Evolutionary conservation across 106 monocot genomes (phyloP), one percentile per base, ranked within the genome.

Genomic region (Allium cepa): DNA sequence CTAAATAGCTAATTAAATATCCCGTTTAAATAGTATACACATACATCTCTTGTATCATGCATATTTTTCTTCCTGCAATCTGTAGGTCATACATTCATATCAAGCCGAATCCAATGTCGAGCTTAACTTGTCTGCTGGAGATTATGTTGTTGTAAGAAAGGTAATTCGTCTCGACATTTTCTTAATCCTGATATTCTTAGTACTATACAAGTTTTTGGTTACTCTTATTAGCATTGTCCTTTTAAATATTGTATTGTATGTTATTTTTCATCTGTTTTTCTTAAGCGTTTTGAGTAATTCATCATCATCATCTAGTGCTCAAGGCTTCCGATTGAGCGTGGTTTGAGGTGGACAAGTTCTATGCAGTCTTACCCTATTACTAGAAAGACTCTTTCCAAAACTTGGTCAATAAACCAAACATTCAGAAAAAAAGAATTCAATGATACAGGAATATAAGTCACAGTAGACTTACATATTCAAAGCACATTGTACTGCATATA

Each of bases 91-190:
- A 50, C 75, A 87, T 48, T 75, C 90, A 46, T 94, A 71, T 80
- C 85, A 79, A 65, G 93, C 90, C 27, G 93, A 90, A 71, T 84
- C 86, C 26, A 83, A 90, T 76, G 86, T 82, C n/a, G 93, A 94
- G 75, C 83, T 94, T 53, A 82, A 53, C 78, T 74, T 94, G 70
- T 77, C 84, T 11, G 66, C 81, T 48, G 93, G 93, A 1, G 93
- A 94, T 50, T 90, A 73, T 78, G 80, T 94, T 64, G 90, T 94
- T 69, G 82, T 94, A 45, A 79, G 93, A 11, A 90, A 90, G 93
- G 93, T 90, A 66, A 36, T 36, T 36, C 36, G 5, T 36, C 4
- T 55, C 5, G 53, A 55, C 15, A 55, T 55, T 15, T 12, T 55
- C 11, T 9, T 53, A 53, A 12, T 55, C 15, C 7, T 15, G 3